Evolutionary conservation across 768 basidiomycete species (phyloP).

Genomic region (Suillus plorans): DNA sequence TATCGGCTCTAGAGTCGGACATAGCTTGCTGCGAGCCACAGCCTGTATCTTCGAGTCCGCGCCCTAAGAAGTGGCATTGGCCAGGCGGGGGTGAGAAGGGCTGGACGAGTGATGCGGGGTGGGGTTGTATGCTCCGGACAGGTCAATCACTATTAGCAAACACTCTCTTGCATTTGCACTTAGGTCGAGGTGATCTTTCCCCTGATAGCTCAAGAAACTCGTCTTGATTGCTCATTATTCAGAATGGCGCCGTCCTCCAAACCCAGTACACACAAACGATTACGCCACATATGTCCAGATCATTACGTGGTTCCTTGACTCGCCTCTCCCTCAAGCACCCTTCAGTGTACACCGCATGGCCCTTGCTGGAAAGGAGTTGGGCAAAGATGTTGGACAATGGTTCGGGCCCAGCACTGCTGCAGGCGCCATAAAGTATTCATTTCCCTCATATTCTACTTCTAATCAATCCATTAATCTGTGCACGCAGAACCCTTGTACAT

Average conservation of each 20-base stretch:
- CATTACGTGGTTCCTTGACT: conserved; percentile 93
- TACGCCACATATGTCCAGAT: conserved; percentile 91
- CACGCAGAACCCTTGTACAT: conserved; percentile 66
- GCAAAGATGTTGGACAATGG: conserved; percentile 96
- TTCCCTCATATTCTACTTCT: neutral
- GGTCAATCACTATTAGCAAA: conserved; percentile 85
- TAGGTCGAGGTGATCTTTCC: conserved; percentile 59
- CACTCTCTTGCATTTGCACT: conserved; percentile 70
- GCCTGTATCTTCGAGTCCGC: conserved; percentile 41
- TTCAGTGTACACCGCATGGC: conserved; percentile 98
- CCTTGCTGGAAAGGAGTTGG: conserved; percentile 88
- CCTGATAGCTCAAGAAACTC: conserved; percentile 11
- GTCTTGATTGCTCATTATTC: conserved; percentile 8
- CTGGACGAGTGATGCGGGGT: conserved; percentile 83
- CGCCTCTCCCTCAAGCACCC: conserved; percentile 77
- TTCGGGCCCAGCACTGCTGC: conserved; percentile 98
- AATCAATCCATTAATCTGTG: conserved; percentile 7
- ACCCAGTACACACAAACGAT: conserved; percentile 54
- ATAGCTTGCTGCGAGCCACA: conserved; percentile 30
- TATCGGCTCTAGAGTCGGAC: conserved; percentile 42
- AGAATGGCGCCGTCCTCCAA: conserved; percentile 86
- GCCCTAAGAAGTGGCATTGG: conserved; percentile 62
- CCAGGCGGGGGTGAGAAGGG: conserved; percentile 65
- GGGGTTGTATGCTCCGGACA: conserved; percentile 92
- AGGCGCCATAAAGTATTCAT: conserved; percentile 82